Evolutionary conservation across 495 filamentous ascomycete genomes (phyloP).

Genomic region (Aspergillus panamensis): DNA sequence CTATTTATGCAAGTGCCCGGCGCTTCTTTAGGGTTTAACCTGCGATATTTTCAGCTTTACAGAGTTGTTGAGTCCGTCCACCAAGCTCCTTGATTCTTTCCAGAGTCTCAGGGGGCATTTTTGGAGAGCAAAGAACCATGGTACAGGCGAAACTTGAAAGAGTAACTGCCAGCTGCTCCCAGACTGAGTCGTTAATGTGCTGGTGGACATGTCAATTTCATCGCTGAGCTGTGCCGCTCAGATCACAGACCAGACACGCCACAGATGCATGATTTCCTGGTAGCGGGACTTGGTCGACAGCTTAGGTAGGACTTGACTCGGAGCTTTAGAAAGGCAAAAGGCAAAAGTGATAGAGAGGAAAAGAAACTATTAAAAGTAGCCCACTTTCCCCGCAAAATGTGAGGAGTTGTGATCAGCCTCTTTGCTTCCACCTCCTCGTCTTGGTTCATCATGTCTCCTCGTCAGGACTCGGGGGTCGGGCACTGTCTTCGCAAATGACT

Average conservation of each 20-base stretch:
- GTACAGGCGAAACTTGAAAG: conserved; percentile 2
- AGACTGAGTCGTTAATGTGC: neutral
- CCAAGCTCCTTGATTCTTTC: neutral
- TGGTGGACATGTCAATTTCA: conserved; percentile 14
- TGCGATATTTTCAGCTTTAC: conserved; percentile 1
- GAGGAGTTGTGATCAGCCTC: conserved; percentile 11
- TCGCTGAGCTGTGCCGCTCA: conserved; percentile 9
- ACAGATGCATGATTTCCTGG: conserved; percentile 16
- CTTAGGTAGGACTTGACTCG: neutral
- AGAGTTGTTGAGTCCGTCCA: neutral
- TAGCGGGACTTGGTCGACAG: neutral
- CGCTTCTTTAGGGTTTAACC: neutral
- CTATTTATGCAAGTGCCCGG: conserved; percentile 19
- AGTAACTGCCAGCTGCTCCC: no score
- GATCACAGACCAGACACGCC: conserved; percentile 11
- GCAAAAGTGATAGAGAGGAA: conserved; percentile 6
- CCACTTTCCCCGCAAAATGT: conserved; percentile 19
- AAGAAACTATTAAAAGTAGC: conserved; percentile 13
- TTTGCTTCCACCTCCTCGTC: neutral
- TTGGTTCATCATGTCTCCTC: no score
- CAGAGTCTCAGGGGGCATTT: neutral
- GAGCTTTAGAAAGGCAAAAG: neutral
- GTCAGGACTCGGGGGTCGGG: no score
- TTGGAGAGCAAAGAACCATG: neutral
- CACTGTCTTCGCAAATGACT: no score